Evolutionary conservation across 1,284 basidiomycete species (phyloP).

Genomic region (Sanguinoderma infundibulare): DNA sequence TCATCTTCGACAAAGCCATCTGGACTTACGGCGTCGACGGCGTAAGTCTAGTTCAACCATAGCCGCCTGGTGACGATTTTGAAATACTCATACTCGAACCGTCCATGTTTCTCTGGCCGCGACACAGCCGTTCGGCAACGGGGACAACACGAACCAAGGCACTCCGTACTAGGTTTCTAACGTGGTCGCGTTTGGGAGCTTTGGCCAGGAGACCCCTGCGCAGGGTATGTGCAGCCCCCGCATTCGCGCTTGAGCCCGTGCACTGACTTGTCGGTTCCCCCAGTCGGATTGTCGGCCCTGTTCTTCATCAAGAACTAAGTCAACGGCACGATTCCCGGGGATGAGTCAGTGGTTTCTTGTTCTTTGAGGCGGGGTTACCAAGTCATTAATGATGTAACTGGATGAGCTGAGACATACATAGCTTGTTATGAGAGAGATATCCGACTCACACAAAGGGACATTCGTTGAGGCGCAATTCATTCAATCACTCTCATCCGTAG

Average conservation of each 20-base stretch:
- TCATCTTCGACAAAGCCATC: conserved; percentile 18
- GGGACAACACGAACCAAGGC: conserved; percentile 17
- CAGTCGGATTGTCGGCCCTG: conserved; percentile 20
- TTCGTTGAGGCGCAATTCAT: too few species aligned
- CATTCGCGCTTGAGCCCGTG: too few species aligned
- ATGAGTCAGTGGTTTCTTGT: too few species aligned
- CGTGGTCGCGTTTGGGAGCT: conserved; percentile 18
- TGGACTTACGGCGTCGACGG: conserved; percentile 16
- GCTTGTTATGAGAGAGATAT: too few species aligned
- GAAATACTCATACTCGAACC: background rate
- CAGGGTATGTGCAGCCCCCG: background rate
- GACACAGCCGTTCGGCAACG: conserved; percentile 23
- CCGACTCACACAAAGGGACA: too few species aligned
- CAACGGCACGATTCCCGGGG: too few species aligned
- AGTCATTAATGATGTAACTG: too few species aligned
- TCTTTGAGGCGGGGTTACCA: too few species aligned
- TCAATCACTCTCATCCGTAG: background rate
- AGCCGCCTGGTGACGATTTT: too few species aligned
- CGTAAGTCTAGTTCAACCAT: background rate
- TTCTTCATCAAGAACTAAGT: conserved; percentile 22
- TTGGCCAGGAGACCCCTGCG: conserved; percentile 6
- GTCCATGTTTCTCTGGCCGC: background rate
- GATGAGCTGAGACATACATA: too few species aligned
- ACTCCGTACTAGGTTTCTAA: conserved; percentile 17
- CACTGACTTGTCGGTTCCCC: too few species aligned